phyloP scores from a whole-genome alignment of 2,329 filamentous ascomycete genomes.

The Epicoccum sorghinum region DNA sequence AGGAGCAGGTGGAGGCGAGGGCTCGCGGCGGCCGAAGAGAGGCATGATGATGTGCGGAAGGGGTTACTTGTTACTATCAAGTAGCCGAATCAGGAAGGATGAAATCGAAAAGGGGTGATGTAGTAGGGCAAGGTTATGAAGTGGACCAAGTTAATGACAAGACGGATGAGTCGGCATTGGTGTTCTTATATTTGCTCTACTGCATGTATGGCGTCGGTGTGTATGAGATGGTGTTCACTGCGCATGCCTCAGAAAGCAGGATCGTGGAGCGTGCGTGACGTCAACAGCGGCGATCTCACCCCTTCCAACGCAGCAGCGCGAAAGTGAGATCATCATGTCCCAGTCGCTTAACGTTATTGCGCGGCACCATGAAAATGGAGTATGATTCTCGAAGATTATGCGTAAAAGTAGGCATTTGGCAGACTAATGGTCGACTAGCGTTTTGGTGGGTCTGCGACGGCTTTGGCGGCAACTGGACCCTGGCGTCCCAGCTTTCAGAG shows the following conservation, averaged over 20 bases:
- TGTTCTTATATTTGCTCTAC: conserved; percentile 13
- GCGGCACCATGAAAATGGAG: not conserved
- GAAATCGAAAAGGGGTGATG: not conserved
- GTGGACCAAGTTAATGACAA: conserved; percentile 4
- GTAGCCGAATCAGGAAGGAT: not conserved
- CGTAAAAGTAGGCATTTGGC: not conserved
- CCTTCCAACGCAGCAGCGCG: conserved; percentile 8
- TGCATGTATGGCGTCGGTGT: not conserved
- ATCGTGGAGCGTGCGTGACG: conserved; percentile 21
- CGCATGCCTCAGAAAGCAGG: conserved; percentile 17
- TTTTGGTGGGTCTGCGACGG: conserved; percentile 22
- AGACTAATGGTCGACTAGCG: conserved; percentile 3
- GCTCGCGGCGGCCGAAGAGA: conserved; percentile 42
- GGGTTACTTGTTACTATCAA: not conserved
- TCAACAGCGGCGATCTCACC: conserved; percentile 21
- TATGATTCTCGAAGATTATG: not conserved
- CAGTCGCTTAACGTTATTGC: not conserved
- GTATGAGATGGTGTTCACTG: not conserved
- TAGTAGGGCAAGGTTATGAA: conserved; percentile 2
- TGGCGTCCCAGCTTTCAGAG: conserved; percentile 15
- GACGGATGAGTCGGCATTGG: conserved; percentile 6
- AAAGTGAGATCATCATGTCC: conserved; percentile 23
- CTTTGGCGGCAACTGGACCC: conserved; percentile 13
- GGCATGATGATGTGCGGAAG: conserved; percentile 31
- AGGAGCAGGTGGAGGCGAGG: conserved; percentile 30